Evolutionary conservation across 768 basidiomycete genomes (phyloP), one percentile per base, ranked within the genome.

Genomic region (Russula sp.): DNA sequence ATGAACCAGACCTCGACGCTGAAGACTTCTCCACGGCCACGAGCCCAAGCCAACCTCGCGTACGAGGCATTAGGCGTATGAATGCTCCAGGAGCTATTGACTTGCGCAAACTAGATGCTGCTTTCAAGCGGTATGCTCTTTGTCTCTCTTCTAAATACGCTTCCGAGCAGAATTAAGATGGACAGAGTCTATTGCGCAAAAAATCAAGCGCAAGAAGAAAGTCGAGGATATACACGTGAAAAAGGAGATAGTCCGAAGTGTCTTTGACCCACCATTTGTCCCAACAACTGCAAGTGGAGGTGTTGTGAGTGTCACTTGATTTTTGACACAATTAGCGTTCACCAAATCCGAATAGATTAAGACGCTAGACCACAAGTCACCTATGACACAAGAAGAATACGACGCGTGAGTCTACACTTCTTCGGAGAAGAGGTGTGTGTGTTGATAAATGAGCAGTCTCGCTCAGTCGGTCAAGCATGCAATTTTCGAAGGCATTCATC

Each of bases 111-210:
- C 71, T 93, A 60, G 90, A 93, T 70, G 82, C 78, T 70, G 90
- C 90, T 7, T 93, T 93, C 77, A 92, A 92, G 74, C 80, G 88
- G 86, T 85, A 51, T 45, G 76, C 46, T 35, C 6, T n/a, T 48
- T 16, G 22, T 61, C 35, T 47, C 11, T 41, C 9, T 39, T 11
- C 2, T 2, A 20, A 5, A 32, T 22, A 18, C 16, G 25, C 22
- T 8, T 56, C 51, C 50, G 36, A 57, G 8, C 25, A 63, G 43
- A 50, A 52, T 42, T 16, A 59, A 89, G 88, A 70, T 93, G 90
- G 90, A 93, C 90, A 13, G 84, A 88, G 68, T 87, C 86, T 57
- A 92, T 93, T 67, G 86, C 90, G 1, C 86, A 90, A 74, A 90
- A 88, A 73, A 83, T 93, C 55, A 88, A 87, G 67, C 82, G 87